Conservation (phyloP, 2,329 filamentous ascomycete species). For the Lasiodiplodia theobromae region DNA sequence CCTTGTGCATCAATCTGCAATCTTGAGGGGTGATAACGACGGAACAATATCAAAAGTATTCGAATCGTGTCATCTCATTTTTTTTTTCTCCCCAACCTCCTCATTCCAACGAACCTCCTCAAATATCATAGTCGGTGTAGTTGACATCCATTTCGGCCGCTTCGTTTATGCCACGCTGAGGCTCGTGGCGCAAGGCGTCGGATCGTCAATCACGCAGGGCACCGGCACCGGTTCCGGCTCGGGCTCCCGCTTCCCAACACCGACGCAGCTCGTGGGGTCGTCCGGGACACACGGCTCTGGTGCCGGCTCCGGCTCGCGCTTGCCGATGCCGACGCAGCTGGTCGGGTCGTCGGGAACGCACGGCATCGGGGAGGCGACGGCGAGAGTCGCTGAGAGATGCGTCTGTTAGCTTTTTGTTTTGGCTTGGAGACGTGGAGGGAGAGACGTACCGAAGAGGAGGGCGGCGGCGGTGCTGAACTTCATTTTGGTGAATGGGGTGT, state of each 20-base stretch:
- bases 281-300: neutral
- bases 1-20: too few species aligned
- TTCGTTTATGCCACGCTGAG: too few species aligned
- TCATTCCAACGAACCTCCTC: too few species aligned
- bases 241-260: neutral
- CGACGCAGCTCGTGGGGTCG: neutral
- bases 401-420: neutral
- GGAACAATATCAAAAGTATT: too few species aligned
- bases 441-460: neutral
- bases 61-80: too few species aligned
- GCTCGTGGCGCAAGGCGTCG: neutral
- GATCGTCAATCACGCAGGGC: neutral
- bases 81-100: too few species aligned
- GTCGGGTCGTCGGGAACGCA: neutral
- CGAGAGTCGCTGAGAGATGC: neutral
- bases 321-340: neutral
- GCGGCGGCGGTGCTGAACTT: slow-evolving; percentile 10
- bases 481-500: neutral
- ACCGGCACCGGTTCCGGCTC: neutral
- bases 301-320: neutral
- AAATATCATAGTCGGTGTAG: too few species aligned
- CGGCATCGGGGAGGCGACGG: neutral
- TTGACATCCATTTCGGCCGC: too few species aligned
- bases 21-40: too few species aligned
- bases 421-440: too few species aligned